Evolutionary conservation across 352 stramenopile species (phyloP).

Genomic region (Phytophthora podocarpi): DNA sequence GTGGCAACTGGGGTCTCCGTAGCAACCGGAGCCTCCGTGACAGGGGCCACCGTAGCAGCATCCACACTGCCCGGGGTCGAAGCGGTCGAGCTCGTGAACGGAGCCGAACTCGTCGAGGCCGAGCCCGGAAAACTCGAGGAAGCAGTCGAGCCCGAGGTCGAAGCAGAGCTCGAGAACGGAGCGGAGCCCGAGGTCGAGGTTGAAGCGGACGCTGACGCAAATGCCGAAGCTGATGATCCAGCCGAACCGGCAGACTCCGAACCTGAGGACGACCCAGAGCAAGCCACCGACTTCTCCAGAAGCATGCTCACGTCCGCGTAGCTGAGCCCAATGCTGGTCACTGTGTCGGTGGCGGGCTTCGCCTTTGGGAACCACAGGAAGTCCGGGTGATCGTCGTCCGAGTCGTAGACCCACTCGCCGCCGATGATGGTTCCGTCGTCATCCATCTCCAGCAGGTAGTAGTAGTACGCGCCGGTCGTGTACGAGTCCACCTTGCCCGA

Average conservation of each 20-base stretch:
- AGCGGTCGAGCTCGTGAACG: conserved; percentile 1
- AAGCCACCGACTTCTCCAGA: conserved; percentile 30
- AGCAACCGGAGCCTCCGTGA: conserved; percentile 10
- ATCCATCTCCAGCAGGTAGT: conserved; percentile 48
- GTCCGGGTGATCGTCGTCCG: conserved; percentile 35
- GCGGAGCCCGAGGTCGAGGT: too few species aligned
- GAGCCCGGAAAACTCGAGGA: conserved; percentile 15
- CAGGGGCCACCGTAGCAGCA: conserved; percentile 13
- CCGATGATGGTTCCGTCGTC: conserved; percentile 37
- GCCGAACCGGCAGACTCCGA: too few species aligned
- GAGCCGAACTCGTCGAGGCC: conserved; percentile 10
- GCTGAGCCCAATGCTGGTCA: conserved; percentile 38
- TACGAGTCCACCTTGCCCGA: conserved; percentile 31
- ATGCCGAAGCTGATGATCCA: too few species aligned
- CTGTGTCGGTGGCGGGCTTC: conserved; percentile 23
- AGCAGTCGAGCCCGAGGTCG: conserved; percentile 8
- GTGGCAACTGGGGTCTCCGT: conserved; percentile 1
- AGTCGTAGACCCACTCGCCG: conserved; percentile 47
- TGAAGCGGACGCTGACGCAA: not conserved
- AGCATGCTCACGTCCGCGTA: conserved; percentile 40
- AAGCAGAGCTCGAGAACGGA: conserved; percentile 7
- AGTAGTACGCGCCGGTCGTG: conserved; percentile 34
- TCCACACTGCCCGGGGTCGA: conserved; percentile 7
- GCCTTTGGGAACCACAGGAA: conserved; percentile 42
- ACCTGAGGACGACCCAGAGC: conserved; percentile 2